Percentiles rank a stretch among this genome's conserved stretches.
Conservation (phyloP, 176 grass and related monocot species). For the Neostapfia colusana region DNA sequence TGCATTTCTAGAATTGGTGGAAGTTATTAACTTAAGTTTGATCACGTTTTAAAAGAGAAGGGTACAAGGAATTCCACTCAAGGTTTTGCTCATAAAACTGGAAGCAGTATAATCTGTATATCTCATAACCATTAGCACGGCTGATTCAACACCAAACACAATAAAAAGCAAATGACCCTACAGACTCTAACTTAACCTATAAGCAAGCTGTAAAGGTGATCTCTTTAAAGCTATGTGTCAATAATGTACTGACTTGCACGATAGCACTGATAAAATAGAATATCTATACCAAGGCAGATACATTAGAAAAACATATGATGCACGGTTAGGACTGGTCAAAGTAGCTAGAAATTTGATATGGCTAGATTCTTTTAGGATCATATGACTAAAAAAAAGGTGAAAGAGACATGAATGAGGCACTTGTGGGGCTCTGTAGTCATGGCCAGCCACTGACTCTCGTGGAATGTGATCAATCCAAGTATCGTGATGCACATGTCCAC, state of each 20-base stretch:
- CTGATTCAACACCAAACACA: constrained; percentile 31
- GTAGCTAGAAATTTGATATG: constrained; percentile 36
- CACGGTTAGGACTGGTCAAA: constrained; percentile 48
- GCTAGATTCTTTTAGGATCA: constrained; percentile 55
- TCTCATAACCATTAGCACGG: constrained; percentile 17
- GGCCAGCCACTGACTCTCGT: constrained; percentile 35
- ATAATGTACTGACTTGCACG: constrained; percentile 28
- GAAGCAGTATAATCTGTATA: neutral
- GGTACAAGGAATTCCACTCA: neutral
- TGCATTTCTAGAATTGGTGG: too few species aligned
- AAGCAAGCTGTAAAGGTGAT: constrained; percentile 45
- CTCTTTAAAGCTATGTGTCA: constrained; percentile 50
- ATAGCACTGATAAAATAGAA: constrained; percentile 41
- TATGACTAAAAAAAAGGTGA: constrained; percentile 54
- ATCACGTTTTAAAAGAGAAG: too few species aligned
- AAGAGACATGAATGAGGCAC: constrained; percentile 35
- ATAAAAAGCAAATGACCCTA: constrained; percentile 7
- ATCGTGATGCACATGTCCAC: constrained; percentile 50
- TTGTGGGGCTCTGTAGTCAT: constrained; percentile 41
- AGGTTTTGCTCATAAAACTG: neutral
- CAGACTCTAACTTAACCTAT: constrained; percentile 28
- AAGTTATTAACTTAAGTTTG: too few species aligned
- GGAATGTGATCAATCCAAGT: constrained; percentile 45
- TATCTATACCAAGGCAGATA: constrained; percentile 40
- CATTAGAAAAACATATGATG: constrained; percentile 28